Conservation (phyloP, 371 early-diverging fungal species). For the Blakeslea trispora region DNA sequence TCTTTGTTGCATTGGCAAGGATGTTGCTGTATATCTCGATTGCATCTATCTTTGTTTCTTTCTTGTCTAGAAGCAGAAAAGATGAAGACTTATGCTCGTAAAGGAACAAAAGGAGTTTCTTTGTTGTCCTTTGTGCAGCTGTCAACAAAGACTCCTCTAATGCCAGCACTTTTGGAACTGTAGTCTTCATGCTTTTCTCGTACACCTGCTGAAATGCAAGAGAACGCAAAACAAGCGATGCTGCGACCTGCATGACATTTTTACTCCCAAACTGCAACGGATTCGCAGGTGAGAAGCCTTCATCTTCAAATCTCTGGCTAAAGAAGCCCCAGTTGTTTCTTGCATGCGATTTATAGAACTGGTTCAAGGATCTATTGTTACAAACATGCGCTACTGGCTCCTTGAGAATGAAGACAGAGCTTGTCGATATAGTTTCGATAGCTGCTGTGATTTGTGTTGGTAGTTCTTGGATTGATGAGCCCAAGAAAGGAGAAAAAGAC, state of each 20-base stretch:
- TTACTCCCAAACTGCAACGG: slow-evolving; percentile 13
- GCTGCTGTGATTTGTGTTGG: slow-evolving; percentile 9
- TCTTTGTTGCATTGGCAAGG: no score
- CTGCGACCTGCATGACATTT: slow-evolving; percentile 16
- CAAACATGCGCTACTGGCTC: slow-evolving; percentile 8
- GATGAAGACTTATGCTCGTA: no score
- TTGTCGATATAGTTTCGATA: slow-evolving; percentile 8
- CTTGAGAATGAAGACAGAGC: slow-evolving; percentile 10
- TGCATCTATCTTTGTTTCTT: no score
- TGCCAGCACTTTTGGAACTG: slow-evolving; percentile 18
- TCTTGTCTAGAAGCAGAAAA: no score
- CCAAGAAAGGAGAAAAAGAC: slow-evolving; percentile 15
- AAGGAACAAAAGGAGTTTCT: no score
- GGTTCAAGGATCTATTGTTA: slow-evolving; percentile 13
- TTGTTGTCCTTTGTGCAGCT: no score
- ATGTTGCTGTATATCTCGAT: no score
- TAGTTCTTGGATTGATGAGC: slow-evolving; percentile 12
- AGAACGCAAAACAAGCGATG: slow-evolving; percentile 16
- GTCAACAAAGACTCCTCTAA: slow-evolving; percentile 9
- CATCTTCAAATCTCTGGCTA: slow-evolving; percentile 17
- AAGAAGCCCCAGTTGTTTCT: slow-evolving; percentile 22
- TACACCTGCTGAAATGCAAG: slow-evolving; percentile 20
- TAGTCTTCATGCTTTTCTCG: slow-evolving; percentile 12
- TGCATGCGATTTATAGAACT: slow-evolving; percentile 15
- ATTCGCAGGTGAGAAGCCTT: slow-evolving; percentile 17